Percentiles rank a stretch among this genome's conserved stretches.
Conservation (phyloP, 495 filamentous ascomycete species). For the Neurospora intermedia region DNA sequence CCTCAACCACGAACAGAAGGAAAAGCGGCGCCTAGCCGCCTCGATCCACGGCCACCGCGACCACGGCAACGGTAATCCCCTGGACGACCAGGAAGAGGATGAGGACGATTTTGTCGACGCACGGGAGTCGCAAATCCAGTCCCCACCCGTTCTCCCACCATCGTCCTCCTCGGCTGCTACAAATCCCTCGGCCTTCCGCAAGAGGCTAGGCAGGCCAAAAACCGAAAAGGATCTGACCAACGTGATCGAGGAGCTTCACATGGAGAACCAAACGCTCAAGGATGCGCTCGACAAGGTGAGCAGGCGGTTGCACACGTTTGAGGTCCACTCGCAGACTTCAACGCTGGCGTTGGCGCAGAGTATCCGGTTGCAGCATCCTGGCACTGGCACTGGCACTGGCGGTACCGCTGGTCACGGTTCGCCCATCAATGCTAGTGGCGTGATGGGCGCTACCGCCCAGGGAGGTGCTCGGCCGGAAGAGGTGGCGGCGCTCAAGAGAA, state of each 20-base stretch:
- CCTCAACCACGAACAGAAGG: conserved; percentile 59
- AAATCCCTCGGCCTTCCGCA: conserved; percentile 19
- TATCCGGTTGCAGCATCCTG: conserved; percentile 52
- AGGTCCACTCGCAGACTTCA: conserved; percentile 71
- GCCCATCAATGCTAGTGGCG: conserved; percentile 22
- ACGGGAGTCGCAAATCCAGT: conserved; percentile 46
- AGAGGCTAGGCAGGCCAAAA: conserved; percentile 17
- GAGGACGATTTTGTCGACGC: conserved; percentile 84
- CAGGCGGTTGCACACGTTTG: conserved; percentile 71
- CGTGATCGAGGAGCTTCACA: conserved; percentile 68
- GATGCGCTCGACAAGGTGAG: conserved; percentile 67
- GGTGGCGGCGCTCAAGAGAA: conserved; percentile 25
- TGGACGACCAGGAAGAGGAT: conserved; percentile 49
- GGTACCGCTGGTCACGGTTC: conserved; percentile 8
- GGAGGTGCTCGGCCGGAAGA: neutral
- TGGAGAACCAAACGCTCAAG: conserved; percentile 70
- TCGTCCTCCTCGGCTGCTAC: neutral
- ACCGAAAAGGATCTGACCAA: conserved; percentile 34
- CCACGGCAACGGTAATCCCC: conserved; percentile 7
- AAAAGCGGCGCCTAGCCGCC: conserved; percentile 40
- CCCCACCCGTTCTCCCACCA: neutral
- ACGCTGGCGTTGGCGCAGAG: conserved; percentile 73
- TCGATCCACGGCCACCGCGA: conserved; percentile 21
- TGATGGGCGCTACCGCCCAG: conserved; percentile 18
- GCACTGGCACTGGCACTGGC: neutral